Evolutionary conservation across 2,329 filamentous ascomycete species (phyloP).

Genomic region (Lizonia empirigonia): DNA sequence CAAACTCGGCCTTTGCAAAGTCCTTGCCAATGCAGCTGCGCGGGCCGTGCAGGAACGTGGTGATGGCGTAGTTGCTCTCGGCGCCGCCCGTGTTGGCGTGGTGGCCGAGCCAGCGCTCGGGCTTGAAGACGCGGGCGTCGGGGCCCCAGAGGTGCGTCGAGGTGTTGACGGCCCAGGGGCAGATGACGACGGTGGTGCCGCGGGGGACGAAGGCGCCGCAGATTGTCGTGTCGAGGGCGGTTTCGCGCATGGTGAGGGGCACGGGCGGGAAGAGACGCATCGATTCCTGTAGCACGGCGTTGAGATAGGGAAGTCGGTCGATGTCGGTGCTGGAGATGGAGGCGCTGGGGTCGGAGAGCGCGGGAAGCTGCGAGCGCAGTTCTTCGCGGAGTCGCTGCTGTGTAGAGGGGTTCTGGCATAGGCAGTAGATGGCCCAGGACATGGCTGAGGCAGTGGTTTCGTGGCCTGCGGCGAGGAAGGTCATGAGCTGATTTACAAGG

Average conservation of each 20-base stretch:
- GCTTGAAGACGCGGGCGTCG: slow-evolving; percentile 76
- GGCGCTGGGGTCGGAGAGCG: slow-evolving; percentile 44
- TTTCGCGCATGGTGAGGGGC: slow-evolving; percentile 70
- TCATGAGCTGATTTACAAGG: slow-evolving; percentile 89
- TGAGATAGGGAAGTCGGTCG: slow-evolving; percentile 74
- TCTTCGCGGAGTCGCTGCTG: slow-evolving; percentile 59
- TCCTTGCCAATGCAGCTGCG: slow-evolving; percentile 81
- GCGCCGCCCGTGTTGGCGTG: slow-evolving; percentile 70
- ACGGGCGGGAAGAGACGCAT: slow-evolving; percentile 76
- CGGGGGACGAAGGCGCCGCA: slow-evolving; percentile 69
- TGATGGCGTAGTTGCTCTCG: slow-evolving; percentile 73
- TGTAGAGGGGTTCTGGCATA: slow-evolving; percentile 56
- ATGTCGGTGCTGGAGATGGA: slow-evolving; percentile 63
- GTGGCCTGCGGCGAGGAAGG: slow-evolving; percentile 75
- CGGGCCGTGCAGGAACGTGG: slow-evolving; percentile 87
- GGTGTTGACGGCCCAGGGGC: slow-evolving; percentile 71
- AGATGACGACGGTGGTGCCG: slow-evolving; percentile 71
- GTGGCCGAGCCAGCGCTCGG: slow-evolving; percentile 62
- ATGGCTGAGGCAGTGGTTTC: slow-evolving; percentile 63
- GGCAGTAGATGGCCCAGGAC: slow-evolving; percentile 60
- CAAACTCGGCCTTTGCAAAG: slow-evolving; percentile 85
- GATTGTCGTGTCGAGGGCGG: slow-evolving; percentile 68
- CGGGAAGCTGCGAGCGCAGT: slow-evolving; percentile 55
- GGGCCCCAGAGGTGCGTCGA: slow-evolving; percentile 73
- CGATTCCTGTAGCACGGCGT: slow-evolving; percentile 78